A percentile compares a stretch with the other conserved stretches of the same genome.
Conservation (phyloP, 1,284 basidiomycete genomes). For the Ganoderma sp. region DNA sequence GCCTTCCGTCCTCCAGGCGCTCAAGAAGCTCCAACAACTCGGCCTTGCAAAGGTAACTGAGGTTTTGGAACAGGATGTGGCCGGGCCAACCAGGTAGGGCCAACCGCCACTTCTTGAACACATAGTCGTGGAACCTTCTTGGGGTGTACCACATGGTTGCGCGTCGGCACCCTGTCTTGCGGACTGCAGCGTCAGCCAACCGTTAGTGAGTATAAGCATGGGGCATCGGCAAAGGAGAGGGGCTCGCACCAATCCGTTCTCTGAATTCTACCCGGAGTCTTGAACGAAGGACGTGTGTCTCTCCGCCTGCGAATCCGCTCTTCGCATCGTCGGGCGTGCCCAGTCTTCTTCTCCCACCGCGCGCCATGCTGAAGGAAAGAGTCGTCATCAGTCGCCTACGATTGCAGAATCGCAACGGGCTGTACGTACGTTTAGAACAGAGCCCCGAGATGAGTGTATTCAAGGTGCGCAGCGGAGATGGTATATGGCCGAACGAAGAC, state of each 20-base stretch:
- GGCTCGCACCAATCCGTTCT: background rate
- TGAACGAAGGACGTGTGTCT: background rate
- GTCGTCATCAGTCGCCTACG: background rate
- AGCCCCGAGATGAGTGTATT: background rate
- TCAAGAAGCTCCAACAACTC: background rate
- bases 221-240: background rate
- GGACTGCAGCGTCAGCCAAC: background rate
- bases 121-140: background rate
- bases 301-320: background rate
- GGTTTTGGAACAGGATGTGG: background rate
- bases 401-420: background rate
- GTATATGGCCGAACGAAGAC: background rate
- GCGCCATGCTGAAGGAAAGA: slow-evolving; percentile 1
- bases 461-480: background rate
- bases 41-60: background rate
- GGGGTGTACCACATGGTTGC: background rate
- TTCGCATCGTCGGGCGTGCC: slow-evolving; percentile 1
- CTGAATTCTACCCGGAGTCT: background rate
- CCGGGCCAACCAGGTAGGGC: background rate
- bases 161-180: background rate
- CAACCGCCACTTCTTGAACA: background rate
- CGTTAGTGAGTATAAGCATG: background rate
- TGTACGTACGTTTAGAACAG: background rate
- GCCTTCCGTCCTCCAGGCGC: background rate
- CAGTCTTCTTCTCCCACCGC: background rate